A percentile compares a stretch with the other conserved stretches of the same genome.
Conservation (phyloP, 495 filamentous ascomycete genomes). For the Paragyromitra xinjiangensis region DNA sequence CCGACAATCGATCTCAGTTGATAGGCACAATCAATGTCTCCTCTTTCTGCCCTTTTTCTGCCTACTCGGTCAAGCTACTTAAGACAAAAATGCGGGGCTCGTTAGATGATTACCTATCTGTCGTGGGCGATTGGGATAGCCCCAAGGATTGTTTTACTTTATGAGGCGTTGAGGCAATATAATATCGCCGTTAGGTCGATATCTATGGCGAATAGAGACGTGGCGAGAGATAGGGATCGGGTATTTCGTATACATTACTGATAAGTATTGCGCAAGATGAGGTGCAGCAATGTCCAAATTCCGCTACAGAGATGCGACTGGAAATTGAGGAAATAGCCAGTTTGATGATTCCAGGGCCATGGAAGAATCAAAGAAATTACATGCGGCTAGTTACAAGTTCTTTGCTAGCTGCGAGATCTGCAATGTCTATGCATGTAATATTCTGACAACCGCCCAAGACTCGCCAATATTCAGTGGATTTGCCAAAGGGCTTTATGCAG, state of each 20-base stretch:
- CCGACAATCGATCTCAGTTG: constrained; percentile 25
- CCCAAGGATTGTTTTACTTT: constrained; percentile 1
- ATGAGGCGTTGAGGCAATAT: constrained; percentile 3
- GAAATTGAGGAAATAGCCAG: neutral
- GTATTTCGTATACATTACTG: neutral
- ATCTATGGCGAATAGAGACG: constrained; percentile 30
- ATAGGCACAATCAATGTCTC: constrained; percentile 9
- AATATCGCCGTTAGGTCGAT: constrained; percentile 2
- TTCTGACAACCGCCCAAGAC: neutral
- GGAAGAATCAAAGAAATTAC: neutral
- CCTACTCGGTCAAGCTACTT: constrained; percentile 8
- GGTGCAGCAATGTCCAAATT: constrained; percentile 25
- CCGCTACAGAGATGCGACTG: neutral
- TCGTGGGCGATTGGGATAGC: constrained; percentile 10
- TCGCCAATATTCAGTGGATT: neutral
- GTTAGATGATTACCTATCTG: constrained; percentile 14
- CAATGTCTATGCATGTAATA: neutral
- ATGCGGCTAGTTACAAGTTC: neutral
- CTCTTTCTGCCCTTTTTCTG: constrained; percentile 31
- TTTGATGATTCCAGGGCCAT: neutral
- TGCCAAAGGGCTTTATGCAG: neutral
- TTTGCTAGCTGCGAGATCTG: constrained; percentile 3
- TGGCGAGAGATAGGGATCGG: constrained; percentile 28
- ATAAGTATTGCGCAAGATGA: constrained; percentile 45
- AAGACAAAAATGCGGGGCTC: constrained; percentile 15